Base-by-base conservation (phyloP, 2,329 filamentous ascomycete genomes). In the Graphiopsis chlorocephala region DNA sequence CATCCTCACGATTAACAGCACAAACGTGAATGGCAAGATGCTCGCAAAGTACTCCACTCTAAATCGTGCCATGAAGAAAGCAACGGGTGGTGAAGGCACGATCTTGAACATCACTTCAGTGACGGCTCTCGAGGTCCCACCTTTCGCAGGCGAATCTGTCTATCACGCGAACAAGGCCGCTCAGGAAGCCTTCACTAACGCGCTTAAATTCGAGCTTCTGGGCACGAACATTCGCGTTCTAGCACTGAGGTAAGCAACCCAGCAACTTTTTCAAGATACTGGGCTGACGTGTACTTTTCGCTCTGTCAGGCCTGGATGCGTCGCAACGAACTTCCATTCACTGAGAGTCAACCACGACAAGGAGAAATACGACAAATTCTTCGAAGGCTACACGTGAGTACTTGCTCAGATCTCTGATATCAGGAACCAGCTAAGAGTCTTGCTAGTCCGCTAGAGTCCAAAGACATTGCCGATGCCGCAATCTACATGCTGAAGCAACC, bases 121-220 rank as follows among this genome's bases (percentile, higher is more conserved):
- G 0, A 84, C 82, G 0, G 82, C 74, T 0, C 72, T 84, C 0
- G 82, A 83, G 65, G 77, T 78, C 0, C 82, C 82, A 0, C 82
- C 82, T 0, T 84, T 84, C 58, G 72, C 78, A 0, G 81, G 82
- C 14, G 82, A 84, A 67, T 77, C 80, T 0, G 80, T 84, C 11
- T 82, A 83, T 63, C 81, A 83, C 64, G 75, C 81, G 3, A 79
- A 73, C 65, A 83, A 83, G 67, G 80, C 81, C 0, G 75, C 73
- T 2, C 80, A 81, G 59, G 82, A 84, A 63, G 82, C 72, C 0
- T 84, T 85, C 66, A 80, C 79, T 0, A 83, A 85, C 62, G 76
- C 77, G 1, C 74, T 85, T 11, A 73, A 82, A 0, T 82, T 76
- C n/a, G 84, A 86, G 70, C 69, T 83, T 11, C 71, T 67, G 25